Base-by-base conservation (phyloP, 1,139 yeast genomes). In the Pneumocystis sp. region DNA sequence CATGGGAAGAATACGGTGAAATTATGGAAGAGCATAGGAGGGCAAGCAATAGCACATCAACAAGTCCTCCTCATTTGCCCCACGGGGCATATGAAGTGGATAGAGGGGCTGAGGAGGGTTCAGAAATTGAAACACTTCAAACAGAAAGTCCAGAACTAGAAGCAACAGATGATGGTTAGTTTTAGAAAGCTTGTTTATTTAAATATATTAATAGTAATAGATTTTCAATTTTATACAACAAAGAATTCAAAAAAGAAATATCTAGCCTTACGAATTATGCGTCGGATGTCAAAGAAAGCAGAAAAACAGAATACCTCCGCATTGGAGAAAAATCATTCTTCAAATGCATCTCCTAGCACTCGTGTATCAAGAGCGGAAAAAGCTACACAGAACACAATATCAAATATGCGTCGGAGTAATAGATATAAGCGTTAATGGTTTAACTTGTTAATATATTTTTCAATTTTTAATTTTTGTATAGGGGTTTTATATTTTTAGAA, bases 1-100 rank as follows among this genome's bases (percentile, higher is more conserved):
- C 83, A 2, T 78, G 79, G 77, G 75, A 73, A 34, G 80, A 79
- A 40, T 81, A 74, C 69, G 81, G 82, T 8, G 77, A 76, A 37
- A 64, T 79, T 56, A 78, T 80, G 65, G 68, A 77, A 31, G 75
- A 73, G 25, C 79, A 76, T 65, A 81, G 82, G 0, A 71, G 70
- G 60, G 75, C 70, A 34, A 65, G 40, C n/a, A 68, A 66, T 40
- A 67, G 69, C 25, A 65, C 63, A 25, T 69, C 65, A 19, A 67
- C 72, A 4, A 68, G 70, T 61, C 72, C 72, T 3, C 69, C 71
- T 29, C 70, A 57, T 70, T 67, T 65, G 61, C 63, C 70, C 21
- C 31, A 50, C 21, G 57, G 57, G 10, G n/a, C 34, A 12, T 12
- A 25, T 25, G 57, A 29, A 19, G 6, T 25, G 6, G 29, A 15